These are phyloP conservation scores for Podila horticola DNA, from an alignment of 192 early-diverging fungal species.

Conservation along the genomic window DNA sequence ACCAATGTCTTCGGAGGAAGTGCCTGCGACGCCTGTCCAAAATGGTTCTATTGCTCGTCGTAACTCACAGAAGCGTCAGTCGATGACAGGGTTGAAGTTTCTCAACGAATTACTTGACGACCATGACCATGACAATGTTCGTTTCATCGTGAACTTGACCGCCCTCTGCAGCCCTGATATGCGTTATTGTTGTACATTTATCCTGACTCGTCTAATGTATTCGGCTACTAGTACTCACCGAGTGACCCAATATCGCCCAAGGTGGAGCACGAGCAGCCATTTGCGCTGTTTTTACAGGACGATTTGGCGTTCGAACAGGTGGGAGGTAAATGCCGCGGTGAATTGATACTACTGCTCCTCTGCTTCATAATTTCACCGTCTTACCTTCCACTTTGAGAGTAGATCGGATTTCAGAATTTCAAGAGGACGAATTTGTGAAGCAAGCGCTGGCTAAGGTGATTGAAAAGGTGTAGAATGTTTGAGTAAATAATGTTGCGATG, in stretches of 20 bases:
- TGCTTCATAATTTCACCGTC: no score
- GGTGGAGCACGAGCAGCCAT: constrained; percentile 15
- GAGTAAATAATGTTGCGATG: no score
- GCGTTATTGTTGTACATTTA: not conserved
- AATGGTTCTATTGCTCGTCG: constrained; percentile 6
- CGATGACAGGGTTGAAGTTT: constrained; percentile 43
- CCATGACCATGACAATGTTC: constrained; percentile 33
- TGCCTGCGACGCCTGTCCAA: constrained; percentile 9
- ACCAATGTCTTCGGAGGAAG: constrained; percentile 3
- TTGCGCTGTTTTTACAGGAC: constrained; percentile 31
- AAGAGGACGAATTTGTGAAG: constrained; percentile 87
- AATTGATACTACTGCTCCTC: no score
- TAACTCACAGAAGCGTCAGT: constrained; percentile 43
- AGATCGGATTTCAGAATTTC: constrained; percentile 78
- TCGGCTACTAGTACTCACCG: not conserved
- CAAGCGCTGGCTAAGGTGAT: constrained; percentile 77
- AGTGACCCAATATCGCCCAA: constrained; percentile 20
- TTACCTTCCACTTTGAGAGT: not conserved
- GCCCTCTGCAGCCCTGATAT: not conserved
- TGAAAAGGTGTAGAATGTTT: not conserved
- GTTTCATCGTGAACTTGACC: not conserved
- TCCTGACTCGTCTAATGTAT: no score
- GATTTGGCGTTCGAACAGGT: constrained; percentile 48
- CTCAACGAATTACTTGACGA: constrained; percentile 40
- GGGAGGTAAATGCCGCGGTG: constrained; percentile 17